A percentile compares a stretch with the other conserved stretches of the same genome.
Conservation (phyloP, 164 flowering plant genomes). For the Macadamia integrifolia region DNA sequence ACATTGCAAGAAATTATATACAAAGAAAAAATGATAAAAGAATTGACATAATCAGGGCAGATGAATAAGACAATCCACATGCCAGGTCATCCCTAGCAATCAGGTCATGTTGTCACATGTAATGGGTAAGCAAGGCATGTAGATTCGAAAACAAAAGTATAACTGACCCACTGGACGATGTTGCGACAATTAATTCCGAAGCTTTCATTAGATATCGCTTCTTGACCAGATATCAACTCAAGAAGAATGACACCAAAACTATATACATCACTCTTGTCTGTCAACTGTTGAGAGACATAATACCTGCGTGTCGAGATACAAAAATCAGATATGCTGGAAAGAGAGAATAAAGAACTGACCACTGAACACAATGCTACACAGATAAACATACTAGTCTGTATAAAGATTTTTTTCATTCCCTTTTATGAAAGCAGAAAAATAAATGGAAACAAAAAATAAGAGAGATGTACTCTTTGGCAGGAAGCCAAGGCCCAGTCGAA, state of each 20-base stretch:
- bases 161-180: conserved; percentile 94
- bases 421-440: too few relatives aligned
- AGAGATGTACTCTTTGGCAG: too few relatives aligned
- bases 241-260: conserved; percentile 98
- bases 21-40: too few relatives aligned
- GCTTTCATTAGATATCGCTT: conserved; percentile 90
- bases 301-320: conserved; percentile 44
- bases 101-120: too few relatives aligned
- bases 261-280: conserved; percentile 94
- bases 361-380: too few relatives aligned
- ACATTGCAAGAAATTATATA: too few relatives aligned
- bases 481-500: too few relatives aligned
- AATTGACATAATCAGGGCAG: background rate
- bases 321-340: background rate
- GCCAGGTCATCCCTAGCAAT: background rate
- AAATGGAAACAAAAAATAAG: too few relatives aligned
- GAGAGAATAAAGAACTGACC: background rate
- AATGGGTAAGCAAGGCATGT: too few relatives aligned
- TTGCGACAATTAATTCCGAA: conserved; percentile 87
- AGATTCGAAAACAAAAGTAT: too few relatives aligned
- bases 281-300: conserved; percentile 90
- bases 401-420: too few relatives aligned
- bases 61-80: background rate
- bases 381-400: too few relatives aligned
- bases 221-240: conserved; percentile 91